Evolutionary conservation across 305 asterid species (phyloP).

Genomic region (Solanum aculeatissimum): DNA sequence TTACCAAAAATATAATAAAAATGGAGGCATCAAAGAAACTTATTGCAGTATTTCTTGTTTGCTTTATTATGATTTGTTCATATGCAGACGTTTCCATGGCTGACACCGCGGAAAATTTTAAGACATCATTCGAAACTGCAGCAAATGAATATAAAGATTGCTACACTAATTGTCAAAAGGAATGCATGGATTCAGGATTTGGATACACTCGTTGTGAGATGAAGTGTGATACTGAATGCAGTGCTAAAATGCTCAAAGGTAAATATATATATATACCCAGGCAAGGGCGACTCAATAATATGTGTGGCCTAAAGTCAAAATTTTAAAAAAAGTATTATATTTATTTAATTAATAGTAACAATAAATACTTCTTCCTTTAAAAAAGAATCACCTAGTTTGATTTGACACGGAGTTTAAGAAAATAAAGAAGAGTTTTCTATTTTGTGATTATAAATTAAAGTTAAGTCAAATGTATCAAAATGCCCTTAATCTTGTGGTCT

Average conservation of each 20-base stretch:
- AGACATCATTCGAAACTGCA: background rate
- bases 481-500: too few relatives aligned
- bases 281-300: too few relatives aligned
- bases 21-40: background rate
- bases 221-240: constrained; percentile 5
- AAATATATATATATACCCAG: too few relatives aligned
- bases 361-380: too few relatives aligned
- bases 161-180: background rate
- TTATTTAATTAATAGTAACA: too few relatives aligned
- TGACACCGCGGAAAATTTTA: background rate
- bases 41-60: background rate
- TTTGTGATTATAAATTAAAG: too few relatives aligned
- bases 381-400: too few relatives aligned
- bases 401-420: too few relatives aligned
- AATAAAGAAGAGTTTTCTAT: too few relatives aligned
- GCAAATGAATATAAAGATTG: background rate
- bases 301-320: too few relatives aligned
- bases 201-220: constrained; percentile 8
- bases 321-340: too few relatives aligned
- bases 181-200: background rate
- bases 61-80: background rate
- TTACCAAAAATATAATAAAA: background rate
- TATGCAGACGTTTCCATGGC: background rate
- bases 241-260: background rate
- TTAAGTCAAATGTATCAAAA: too few relatives aligned